Evolutionary conservation across 805 yeast species (phyloP), one percentile per base, ranked within the genome.

Genomic region (Cyberlindnera euphorbiiphila): DNA sequence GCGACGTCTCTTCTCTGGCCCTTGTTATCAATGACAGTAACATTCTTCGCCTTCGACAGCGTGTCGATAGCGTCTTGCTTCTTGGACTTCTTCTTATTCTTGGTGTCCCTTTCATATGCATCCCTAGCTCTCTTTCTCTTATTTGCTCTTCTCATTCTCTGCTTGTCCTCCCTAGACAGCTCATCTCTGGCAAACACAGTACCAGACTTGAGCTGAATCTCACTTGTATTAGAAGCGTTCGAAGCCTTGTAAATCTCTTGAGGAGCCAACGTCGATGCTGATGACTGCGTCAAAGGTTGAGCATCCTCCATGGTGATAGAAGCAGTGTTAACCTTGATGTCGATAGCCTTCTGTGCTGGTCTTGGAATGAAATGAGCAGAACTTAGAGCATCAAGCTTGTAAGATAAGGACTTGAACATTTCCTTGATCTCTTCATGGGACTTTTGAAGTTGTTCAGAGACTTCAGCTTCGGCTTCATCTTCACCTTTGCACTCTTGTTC

Each of bases 301-400:
- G 96, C 93, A 56, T 93, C 98, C 64, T 91, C 98, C 95, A 91
- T 85, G 2, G 81, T 56, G 34, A 93, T 81, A 2, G 95, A 74
- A 5, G 95, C 81, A 0, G 85, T 71, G 39, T 89, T 83, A 25
- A 88, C 86, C 57, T 83, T 86, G 55, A 93, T 80, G 41, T 85
- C 88, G 45, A 91, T 65, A 16, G 81, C 65, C 51, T 85, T 83
- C 59, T 85, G 81, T 25, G 85, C 78, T 13, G 96, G 95, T 61
- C 83, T 85, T 35, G 98, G 98, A 43, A 88, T 74, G 66, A 83
- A 93, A 59, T 88, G 94, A 46, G 96, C 95, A n/a, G 97, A 88
- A 34, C 94, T 78, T 39, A 91, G 69, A 5, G 96, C 79, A 60
- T 93, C 98, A 34, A 91, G 73, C 50, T 82, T 83, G 53, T 82